phyloP scores from a whole-genome alignment of 495 filamentous ascomycete genomes.

The Xylaria scruposa region DNA sequence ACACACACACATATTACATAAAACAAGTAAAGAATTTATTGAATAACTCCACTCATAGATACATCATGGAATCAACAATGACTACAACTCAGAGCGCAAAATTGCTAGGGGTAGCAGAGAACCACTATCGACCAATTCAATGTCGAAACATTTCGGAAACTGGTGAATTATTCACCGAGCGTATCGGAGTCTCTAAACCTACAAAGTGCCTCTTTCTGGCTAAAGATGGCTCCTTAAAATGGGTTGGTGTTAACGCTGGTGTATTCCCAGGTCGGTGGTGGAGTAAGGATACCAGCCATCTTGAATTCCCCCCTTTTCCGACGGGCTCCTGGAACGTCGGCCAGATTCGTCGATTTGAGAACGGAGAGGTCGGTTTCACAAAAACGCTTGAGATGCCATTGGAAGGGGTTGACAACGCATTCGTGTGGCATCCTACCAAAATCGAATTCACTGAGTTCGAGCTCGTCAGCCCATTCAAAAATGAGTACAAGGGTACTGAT shows the following conservation, averaged over 20 bases:
- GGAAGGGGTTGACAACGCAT: neutral
- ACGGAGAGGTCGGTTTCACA: neutral
- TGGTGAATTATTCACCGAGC: neutral
- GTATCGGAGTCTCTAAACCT: neutral
- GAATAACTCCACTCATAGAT: neutral
- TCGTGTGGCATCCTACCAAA: slow-evolving; percentile 10
- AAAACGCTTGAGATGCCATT: neutral
- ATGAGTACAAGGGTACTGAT: too few species aligned
- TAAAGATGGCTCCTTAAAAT: slow-evolving; percentile 9
- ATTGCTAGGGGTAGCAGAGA: neutral
- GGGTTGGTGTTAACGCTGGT: neutral
- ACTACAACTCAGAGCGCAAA: neutral
- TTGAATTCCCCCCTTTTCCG: slow-evolving; percentile 9
- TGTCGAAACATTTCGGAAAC: neutral
- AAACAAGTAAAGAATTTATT: neutral
- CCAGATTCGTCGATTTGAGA: neutral
- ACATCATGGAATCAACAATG: neutral
- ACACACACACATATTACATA: neutral
- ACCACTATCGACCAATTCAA: neutral
- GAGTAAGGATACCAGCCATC: too few species aligned
- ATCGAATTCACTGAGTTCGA: slow-evolving; percentile 14
- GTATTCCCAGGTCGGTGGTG: slow-evolving; percentile 8
- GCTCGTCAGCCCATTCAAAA: neutral
- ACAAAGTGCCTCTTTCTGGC: neutral
- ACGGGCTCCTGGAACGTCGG: slow-evolving; percentile 7